Evolutionary conservation across 306 rosid genomes (phyloP), one percentile per base, ranked within the genome.

Genomic region (Prosopis cineraria): DNA sequence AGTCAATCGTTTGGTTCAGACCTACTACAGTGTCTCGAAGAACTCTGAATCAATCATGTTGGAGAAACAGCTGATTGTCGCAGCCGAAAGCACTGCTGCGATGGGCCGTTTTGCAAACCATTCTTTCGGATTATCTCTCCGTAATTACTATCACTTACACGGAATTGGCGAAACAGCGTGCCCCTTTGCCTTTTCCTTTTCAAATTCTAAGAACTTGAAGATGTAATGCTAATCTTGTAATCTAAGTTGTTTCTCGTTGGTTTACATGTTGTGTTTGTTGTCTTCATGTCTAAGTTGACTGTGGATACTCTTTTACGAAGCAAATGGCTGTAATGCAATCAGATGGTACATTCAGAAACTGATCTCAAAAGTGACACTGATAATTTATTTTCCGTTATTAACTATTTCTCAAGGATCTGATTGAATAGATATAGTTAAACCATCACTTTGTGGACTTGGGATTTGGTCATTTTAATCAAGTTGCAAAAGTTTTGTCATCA

Each of bases 41-140:
- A n/a, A 67, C 31, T 25, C 56, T 6, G 29, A 41, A 47, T 24
- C 63, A 7, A 24, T 56, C 27, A 93, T 93, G 98, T 92, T 86
- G 29, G 98, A 89, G 80, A 93, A 85, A 89, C 97, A 88, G 85
- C 81, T 93, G 80, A 90, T 90, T 82, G 82, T 93, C 7, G 95
- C 45, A 36, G 98, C 90, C 9, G 98, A 93, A 83, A 87, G 90
- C 65, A 93, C 97, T 34, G 97, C 93, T 5, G 97, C 95, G 24
- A 85, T 93, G 92, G 97, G 0, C 95, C 93, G 30, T 90, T 77
- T 93, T 95, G 98, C 72, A 73, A 17, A 76, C 87, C 45, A n/a
- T 90, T 71, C 76, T 77, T 40, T 68, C 76, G 53, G 98, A 93
- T 82, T 93, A 93, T 84, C 84, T 93, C n/a, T n/a, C n/a, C n/a